Conservation (phyloP, 2,329 filamentous ascomycete genomes). For the Stemphylium lycopersici region DNA sequence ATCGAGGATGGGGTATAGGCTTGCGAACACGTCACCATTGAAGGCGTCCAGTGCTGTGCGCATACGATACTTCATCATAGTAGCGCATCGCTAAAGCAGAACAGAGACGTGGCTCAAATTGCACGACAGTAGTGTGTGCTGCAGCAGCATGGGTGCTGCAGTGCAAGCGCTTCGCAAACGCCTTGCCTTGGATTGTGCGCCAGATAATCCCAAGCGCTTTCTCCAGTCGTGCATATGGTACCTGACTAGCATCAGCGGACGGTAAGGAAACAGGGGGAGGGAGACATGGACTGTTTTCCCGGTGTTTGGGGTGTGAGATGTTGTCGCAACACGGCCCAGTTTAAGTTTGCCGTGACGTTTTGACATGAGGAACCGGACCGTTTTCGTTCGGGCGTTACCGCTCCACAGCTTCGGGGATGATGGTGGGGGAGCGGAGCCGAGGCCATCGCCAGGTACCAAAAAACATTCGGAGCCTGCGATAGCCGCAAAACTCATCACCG, state of each 20-base stretch:
- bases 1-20: too few species aligned
- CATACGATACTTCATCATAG: background rate
- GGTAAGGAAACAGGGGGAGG: too few species aligned
- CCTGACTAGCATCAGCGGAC: background rate
- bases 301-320: too few species aligned
- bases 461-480: constrained; percentile 9
- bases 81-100: background rate
- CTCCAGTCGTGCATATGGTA: background rate
- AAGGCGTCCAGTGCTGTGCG: background rate
- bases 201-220: background rate
- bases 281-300: too few species aligned
- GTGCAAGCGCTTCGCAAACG: background rate
- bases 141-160: background rate
- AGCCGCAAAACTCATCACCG: constrained; percentile 1
- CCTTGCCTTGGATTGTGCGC: background rate
- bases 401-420: background rate
- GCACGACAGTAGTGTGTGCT: too few species aligned
- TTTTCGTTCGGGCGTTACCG: background rate
- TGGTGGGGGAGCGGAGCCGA: constrained; percentile 11
- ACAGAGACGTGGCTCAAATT: too few species aligned
- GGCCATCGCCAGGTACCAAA: constrained; percentile 2
- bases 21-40: background rate
- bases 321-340: too few species aligned
- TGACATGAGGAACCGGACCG: background rate
- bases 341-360: background rate